These are phyloP conservation scores for Cornus kousa DNA, from an alignment of 148 eudicot genomes.

Conservation along the genomic window DNA sequence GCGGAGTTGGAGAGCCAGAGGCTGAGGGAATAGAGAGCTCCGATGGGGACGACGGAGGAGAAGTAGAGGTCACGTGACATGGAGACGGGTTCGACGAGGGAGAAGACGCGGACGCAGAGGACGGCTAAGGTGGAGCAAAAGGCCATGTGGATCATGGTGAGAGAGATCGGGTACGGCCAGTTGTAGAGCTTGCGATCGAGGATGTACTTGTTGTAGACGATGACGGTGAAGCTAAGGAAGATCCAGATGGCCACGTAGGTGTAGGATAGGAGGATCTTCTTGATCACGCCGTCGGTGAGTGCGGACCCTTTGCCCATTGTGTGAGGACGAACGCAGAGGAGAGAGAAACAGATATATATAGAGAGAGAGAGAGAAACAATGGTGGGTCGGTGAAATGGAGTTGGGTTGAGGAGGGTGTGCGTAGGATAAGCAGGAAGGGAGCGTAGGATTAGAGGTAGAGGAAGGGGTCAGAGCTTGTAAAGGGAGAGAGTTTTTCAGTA, in stretches of 20 bases:
- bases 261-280: conserved; percentile 21
- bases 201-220: conserved; percentile 23
- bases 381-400: background rate
- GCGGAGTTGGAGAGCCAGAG: conserved; percentile 75
- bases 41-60: conserved; percentile 57
- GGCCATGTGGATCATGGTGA: conserved; percentile 24
- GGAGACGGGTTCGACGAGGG: conserved; percentile 40
- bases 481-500: background rate
- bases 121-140: conserved; percentile 44
- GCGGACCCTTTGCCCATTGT: conserved; percentile 31
- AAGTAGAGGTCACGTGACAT: conserved; percentile 37
- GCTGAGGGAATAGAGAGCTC: conserved; percentile 52
- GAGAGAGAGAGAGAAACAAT: background rate
- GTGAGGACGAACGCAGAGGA: background rate
- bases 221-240: conserved; percentile 21
- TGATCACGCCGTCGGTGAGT: conserved; percentile 22
- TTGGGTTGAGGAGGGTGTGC: background rate
- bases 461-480: background rate
- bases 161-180: conserved; percentile 22
- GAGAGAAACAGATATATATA: background rate
- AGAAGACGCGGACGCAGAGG: conserved; percentile 35
- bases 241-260: conserved; percentile 19
- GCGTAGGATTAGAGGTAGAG: background rate
- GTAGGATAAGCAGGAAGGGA: background rate
- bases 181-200: conserved; percentile 19